Conservation (phyloP, 192 early-diverging fungal species). For the Umbelopsis isabellina region DNA sequence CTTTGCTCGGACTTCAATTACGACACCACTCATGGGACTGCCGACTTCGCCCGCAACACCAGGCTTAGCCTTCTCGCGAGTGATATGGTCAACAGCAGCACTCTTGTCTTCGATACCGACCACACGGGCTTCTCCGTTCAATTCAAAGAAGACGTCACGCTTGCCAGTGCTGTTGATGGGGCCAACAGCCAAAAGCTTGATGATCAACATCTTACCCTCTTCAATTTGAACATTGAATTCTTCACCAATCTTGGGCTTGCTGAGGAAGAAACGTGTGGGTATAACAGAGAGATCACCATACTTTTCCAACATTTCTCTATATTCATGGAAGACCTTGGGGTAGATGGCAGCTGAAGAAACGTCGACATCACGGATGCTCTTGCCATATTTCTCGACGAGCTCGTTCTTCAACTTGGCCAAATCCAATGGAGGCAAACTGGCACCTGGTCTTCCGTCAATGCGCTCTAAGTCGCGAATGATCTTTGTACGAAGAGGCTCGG, state of each 20-base stretch:
- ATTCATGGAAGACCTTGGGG: slow-evolving; percentile 92
- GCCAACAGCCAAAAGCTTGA: slow-evolving; percentile 90
- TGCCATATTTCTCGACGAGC: slow-evolving; percentile 82
- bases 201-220: slow-evolving; percentile 87
- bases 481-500: slow-evolving; percentile 80
- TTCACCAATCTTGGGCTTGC: slow-evolving; percentile 83
- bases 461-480: slow-evolving; percentile 79
- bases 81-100: slow-evolving; percentile 63
- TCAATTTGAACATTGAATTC: slow-evolving; percentile 89
- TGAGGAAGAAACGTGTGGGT: slow-evolving; percentile 90
- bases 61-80: slow-evolving; percentile 78
- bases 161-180: slow-evolving; percentile 76
- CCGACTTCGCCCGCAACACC: slow-evolving; percentile 80
- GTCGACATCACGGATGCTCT: slow-evolving; percentile 82
- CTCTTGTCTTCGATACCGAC: slow-evolving; percentile 71
- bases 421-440: slow-evolving; percentile 77
- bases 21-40: slow-evolving; percentile 96
- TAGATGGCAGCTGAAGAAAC: slow-evolving; percentile 90
- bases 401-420: slow-evolving; percentile 72
- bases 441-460: slow-evolving; percentile 88
- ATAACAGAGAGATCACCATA: slow-evolving; percentile 89
- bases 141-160: slow-evolving; percentile 94
- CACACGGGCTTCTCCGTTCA: slow-evolving; percentile 94
- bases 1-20: slow-evolving; percentile 89
- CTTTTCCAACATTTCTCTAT: slow-evolving; percentile 67